Percentiles rank a stretch among this genome's conserved stretches.
phyloP scores from a whole-genome alignment of 495 filamentous ascomycete genomes.

The Tuber microsphaerosporum region DNA sequence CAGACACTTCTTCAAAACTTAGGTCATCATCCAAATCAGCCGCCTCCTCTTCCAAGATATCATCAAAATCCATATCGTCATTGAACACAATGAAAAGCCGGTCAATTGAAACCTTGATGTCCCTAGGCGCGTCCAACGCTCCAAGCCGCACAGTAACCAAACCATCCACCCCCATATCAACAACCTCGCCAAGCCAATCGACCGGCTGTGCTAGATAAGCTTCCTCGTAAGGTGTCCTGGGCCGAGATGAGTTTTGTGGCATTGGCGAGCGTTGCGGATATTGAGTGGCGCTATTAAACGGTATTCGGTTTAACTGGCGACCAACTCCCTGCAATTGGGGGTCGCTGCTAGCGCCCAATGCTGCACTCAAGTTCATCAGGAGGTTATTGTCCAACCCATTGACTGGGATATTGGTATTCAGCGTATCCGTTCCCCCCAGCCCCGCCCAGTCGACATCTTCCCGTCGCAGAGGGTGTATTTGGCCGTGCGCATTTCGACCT shows the following conservation, averaged over 20 bases:
- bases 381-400: slow-evolving; percentile 25
- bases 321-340: slow-evolving; percentile 35
- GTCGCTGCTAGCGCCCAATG: slow-evolving; percentile 30
- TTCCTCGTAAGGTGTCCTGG: slow-evolving; percentile 15
- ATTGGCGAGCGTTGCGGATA: background rate
- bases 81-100: slow-evolving; percentile 45
- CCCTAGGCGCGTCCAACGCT: slow-evolving; percentile 45
- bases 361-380: slow-evolving; percentile 29
- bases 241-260: slow-evolving; percentile 1
- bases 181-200: slow-evolving; percentile 54
- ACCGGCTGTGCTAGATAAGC: slow-evolving; percentile 28
- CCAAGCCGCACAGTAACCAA: slow-evolving; percentile 51
- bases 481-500: background rate
- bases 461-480: background rate
- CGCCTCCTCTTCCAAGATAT: slow-evolving; percentile 33
- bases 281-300: slow-evolving; percentile 8
- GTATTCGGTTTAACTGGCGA: slow-evolving; percentile 32
- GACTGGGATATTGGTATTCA: background rate
- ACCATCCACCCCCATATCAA: slow-evolving; percentile 52
- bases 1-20: slow-evolving; percentile 28
- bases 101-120: slow-evolving; percentile 49
- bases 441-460: background rate
- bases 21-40: slow-evolving; percentile 15
- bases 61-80: slow-evolving; percentile 38
- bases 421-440: background rate